Evolutionary conservation across 2,329 filamentous ascomycete genomes (phyloP), one percentile per base, ranked within the genome.

Genomic region (Ploettnerulaceae sp.): DNA sequence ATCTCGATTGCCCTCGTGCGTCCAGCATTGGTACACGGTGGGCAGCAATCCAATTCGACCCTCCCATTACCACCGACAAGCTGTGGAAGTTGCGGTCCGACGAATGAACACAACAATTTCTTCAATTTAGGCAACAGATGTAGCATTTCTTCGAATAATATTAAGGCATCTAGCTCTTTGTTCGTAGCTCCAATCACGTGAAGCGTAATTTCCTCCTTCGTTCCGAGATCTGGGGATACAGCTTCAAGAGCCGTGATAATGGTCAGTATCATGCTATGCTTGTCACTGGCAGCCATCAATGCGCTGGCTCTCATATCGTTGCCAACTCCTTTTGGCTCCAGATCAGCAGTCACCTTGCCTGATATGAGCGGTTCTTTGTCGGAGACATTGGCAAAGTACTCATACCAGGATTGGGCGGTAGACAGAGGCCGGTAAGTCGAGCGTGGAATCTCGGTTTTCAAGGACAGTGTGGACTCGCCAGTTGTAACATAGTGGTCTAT

Each of bases 361-460:
- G 40, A 15, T 6, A 49, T 20, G 17, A 32, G 17, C 8, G 17
- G 35, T 2, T 14, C 40, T 38, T 54, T 53, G 29, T 53, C 50
- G 3, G 54, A 57, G 20, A 55, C 42, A 6, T 22, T 28, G 6
- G 47, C 54, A 42, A 47, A 55, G 37, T 55, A 57, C 7, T 57
- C 54, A 12, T 44, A 44, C 54, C 54, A 57, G 18, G 31, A 33
- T 5, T 7, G 14, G 3, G 45, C 50, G 3, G 45, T 36, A 3
- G 52, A 52, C 8, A 55, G 35, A 11, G 54, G 50, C 24, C 44
- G 34, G 36, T 55, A 55, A 6, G 34, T 31, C 3, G 18, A 24
- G 20, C 53, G 39, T 8, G 54, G 51, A 9, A 20, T 34, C 6
- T 43, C 25, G 6, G 54, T 55, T 5, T 35, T 29, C 34, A 48